Conservation (phyloP, 1,139 yeast species). For the Debaryomyces udenii region DNA sequence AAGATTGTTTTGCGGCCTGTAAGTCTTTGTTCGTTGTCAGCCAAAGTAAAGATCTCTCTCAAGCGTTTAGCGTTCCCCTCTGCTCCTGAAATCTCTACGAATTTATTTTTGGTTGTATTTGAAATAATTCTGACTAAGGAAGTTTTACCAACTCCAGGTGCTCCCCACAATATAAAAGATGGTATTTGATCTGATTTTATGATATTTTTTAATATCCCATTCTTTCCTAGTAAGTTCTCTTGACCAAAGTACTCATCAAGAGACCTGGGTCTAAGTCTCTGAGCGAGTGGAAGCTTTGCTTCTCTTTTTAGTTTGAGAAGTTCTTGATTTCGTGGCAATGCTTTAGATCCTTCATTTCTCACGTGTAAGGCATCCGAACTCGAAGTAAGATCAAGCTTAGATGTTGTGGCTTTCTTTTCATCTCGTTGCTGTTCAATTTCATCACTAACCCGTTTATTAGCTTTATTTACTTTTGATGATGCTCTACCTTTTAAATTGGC, state of each 20-base stretch:
- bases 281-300: slow-evolving; percentile 76
- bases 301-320: slow-evolving; percentile 42
- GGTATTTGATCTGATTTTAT: slow-evolving; percentile 68
- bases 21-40: slow-evolving; percentile 65
- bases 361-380: too few relatives aligned
- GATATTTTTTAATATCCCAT: slow-evolving; percentile 73
- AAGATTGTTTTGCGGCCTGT: slow-evolving; percentile 74
- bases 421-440: background rate
- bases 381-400: too few relatives aligned
- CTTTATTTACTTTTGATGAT: too few relatives aligned
- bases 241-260: slow-evolving; percentile 87
- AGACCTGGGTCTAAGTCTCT: slow-evolving; percentile 73
- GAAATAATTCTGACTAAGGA: slow-evolving; percentile 68
- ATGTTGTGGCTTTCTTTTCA: background rate
- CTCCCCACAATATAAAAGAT: slow-evolving; percentile 92
- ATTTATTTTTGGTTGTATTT: slow-evolving; percentile 52
- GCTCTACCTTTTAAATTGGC: too few relatives aligned
- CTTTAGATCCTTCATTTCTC: slow-evolving; percentile 14
- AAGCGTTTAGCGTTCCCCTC: slow-evolving; percentile 72
- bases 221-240: slow-evolving; percentile 71
- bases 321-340: slow-evolving; percentile 18
- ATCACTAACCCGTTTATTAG: background rate
- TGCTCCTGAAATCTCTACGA: slow-evolving; percentile 88
- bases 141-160: slow-evolving; percentile 95
- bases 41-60: slow-evolving; percentile 71